Conservation (phyloP, 2,329 filamentous ascomycete genomes). For the Elsinoe necatrix region DNA sequence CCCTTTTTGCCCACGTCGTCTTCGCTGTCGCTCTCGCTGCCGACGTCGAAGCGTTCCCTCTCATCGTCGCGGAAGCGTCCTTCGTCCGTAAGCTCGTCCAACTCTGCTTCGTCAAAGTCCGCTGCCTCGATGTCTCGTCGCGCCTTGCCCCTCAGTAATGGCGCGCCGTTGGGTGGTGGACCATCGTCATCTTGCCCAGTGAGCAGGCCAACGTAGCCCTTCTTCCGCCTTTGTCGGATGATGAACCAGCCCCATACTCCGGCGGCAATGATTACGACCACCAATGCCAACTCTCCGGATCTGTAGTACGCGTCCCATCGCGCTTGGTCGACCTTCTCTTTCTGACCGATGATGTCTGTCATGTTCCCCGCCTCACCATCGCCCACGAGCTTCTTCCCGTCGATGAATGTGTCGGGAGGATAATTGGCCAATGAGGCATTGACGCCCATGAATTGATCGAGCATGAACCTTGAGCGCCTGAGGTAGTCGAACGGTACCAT, state of each 20-base stretch:
- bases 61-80: conserved; percentile 23
- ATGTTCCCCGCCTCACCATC: conserved; percentile 28
- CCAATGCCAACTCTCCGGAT: conserved; percentile 75
- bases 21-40: conserved; percentile 9
- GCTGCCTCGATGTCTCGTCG: conserved; percentile 51
- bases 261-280: conserved; percentile 69
- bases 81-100: conserved; percentile 44
- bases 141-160: conserved; percentile 32
- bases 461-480: conserved; percentile 83
- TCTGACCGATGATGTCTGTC: conserved; percentile 56
- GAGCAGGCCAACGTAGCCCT: conserved; percentile 39
- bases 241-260: conserved; percentile 65
- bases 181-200: conserved; percentile 30
- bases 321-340: conserved; percentile 67
- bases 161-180: conserved; percentile 35
- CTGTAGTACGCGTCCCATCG: conserved; percentile 85
- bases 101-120: conserved; percentile 54
- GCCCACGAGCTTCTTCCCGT: conserved; percentile 68
- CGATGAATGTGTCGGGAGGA: conserved; percentile 70
- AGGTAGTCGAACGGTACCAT: conserved; percentile 97
- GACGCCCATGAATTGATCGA: conserved; percentile 90
- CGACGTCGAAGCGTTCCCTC: conserved; percentile 22
- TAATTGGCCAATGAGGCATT: conserved; percentile 70
- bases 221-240: conserved; percentile 46
- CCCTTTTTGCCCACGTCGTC: conserved; percentile 5